Evolutionary conservation across 2,329 filamentous ascomycete genomes (phyloP).

Genomic region (Ilyonectria destructans): DNA sequence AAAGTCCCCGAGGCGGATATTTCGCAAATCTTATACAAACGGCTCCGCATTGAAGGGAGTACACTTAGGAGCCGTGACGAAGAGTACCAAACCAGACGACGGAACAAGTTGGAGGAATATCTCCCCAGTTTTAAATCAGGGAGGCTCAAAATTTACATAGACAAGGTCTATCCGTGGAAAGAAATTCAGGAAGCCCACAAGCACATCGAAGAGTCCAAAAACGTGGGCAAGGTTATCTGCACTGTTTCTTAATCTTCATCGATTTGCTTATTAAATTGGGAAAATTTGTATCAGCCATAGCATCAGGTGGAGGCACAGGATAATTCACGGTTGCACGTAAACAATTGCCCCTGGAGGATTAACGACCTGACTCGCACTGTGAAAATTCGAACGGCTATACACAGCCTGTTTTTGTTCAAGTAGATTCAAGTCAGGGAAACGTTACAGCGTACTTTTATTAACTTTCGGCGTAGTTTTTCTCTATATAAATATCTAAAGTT

Average conservation of each 20-base stretch:
- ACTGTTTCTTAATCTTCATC: background rate
- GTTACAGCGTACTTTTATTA: no score
- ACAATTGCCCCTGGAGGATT: no score
- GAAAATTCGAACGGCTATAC: no score
- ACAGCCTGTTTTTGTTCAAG: no score
- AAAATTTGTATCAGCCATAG: no score
- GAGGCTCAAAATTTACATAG: constrained; percentile 81
- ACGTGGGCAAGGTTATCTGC: constrained; percentile 79
- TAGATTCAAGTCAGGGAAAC: no score
- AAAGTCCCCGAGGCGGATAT: constrained; percentile 80
- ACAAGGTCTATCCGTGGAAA: constrained; percentile 86
- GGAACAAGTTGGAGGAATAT: constrained; percentile 82
- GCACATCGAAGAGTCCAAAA: constrained; percentile 79
- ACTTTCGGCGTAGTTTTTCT: no score
- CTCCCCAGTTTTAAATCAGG: constrained; percentile 81
- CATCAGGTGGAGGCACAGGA: no score
- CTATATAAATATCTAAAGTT: no score
- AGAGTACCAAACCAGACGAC: constrained; percentile 82
- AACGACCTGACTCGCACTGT: no score
- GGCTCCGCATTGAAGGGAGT: constrained; percentile 84
- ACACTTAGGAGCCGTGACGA: constrained; percentile 84
- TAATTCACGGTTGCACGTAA: no score
- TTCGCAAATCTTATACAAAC: constrained; percentile 80
- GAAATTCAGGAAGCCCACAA: constrained; percentile 79
- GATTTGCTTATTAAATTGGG: no score